Percentiles rank a stretch among this genome's conserved stretches.
phyloP scores from a whole-genome alignment of 306 rosid species.

The Hylodesmum podocarpum region DNA sequence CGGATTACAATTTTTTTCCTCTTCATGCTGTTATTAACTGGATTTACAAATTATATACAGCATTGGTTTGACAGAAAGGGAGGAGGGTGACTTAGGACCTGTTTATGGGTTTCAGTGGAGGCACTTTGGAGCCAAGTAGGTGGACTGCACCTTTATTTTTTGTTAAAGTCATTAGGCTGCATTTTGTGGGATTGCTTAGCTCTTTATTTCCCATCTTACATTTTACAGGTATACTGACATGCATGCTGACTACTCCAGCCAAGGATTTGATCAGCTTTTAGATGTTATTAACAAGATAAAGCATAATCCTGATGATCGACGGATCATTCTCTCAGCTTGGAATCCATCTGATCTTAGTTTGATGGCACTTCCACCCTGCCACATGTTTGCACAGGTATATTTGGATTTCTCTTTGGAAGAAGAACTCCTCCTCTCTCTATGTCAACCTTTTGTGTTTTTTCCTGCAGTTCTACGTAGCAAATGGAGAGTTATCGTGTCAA shows the following conservation, averaged over 20 bases:
- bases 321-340: constrained; percentile 94
- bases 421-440: background rate
- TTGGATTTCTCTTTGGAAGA: constrained; percentile 21
- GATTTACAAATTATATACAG: constrained; percentile 44
- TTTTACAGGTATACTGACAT: constrained; percentile 81
- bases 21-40: constrained; percentile 25
- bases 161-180: background rate
- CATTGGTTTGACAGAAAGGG: constrained; percentile 79
- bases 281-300: constrained; percentile 89
- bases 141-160: constrained; percentile 23
- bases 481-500: constrained; percentile 91
- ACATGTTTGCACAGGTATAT: constrained; percentile 90
- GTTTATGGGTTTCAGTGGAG: constrained; percentile 99
- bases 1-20: background rate
- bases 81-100: constrained; percentile 97
- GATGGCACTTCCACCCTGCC: constrained; percentile 99
- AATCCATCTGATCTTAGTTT: constrained; percentile 89
- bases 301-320: constrained; percentile 80
- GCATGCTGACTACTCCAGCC: constrained; percentile 86
- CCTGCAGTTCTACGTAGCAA: constrained; percentile 87
- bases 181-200: background rate
- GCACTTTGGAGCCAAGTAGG: constrained; percentile 95
- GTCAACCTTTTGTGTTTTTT: background rate
- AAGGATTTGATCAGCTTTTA: constrained; percentile 90
- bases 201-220: constrained; percentile 13